These are phyloP conservation scores for Coemansia aciculifera DNA, from an alignment of 192 early-diverging fungal genomes.

Conservation along the genomic window DNA sequence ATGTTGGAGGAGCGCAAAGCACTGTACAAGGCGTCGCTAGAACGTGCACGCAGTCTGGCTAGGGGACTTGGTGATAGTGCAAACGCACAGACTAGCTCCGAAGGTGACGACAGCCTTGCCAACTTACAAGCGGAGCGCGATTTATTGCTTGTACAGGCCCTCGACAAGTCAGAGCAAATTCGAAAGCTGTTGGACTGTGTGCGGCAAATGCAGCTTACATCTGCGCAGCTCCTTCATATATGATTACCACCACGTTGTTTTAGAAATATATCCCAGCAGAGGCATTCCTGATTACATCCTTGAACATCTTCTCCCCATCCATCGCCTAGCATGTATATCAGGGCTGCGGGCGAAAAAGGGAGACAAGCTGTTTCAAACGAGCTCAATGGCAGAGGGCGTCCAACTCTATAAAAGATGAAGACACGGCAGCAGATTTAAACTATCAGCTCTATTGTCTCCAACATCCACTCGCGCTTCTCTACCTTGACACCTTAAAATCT, in stretches of 20 bases:
- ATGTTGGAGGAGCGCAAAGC: constrained; percentile 25
- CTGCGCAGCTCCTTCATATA: constrained; percentile 44
- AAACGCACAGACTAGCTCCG: not conserved
- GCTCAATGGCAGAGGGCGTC: not conserved
- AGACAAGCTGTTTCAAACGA: not conserved
- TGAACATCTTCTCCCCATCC: not conserved
- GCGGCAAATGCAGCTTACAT: constrained; percentile 45
- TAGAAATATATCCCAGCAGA: not conserved
- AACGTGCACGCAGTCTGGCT: constrained; percentile 17
- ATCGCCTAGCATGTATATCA: not conserved
- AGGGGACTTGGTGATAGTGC: constrained; percentile 4
- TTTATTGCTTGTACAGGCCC: constrained; percentile 24
- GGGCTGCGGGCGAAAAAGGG: not conserved
- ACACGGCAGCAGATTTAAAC: not conserved
- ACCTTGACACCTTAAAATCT: not conserved
- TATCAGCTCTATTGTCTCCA: not conserved
- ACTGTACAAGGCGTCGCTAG: constrained; percentile 34
- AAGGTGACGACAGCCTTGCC: not conserved
- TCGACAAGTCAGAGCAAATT: constrained; percentile 34
- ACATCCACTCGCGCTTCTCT: not conserved
- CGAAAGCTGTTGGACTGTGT: constrained; percentile 40
- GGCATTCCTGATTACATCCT: not conserved
- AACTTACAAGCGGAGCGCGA: constrained; percentile 29
- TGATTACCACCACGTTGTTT: not conserved
- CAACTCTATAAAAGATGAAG: not conserved